Evolutionary conservation across 2,329 filamentous ascomycete genomes (phyloP), one percentile per base, ranked within the genome.

Genomic region (Colletotrichum godetiae): DNA sequence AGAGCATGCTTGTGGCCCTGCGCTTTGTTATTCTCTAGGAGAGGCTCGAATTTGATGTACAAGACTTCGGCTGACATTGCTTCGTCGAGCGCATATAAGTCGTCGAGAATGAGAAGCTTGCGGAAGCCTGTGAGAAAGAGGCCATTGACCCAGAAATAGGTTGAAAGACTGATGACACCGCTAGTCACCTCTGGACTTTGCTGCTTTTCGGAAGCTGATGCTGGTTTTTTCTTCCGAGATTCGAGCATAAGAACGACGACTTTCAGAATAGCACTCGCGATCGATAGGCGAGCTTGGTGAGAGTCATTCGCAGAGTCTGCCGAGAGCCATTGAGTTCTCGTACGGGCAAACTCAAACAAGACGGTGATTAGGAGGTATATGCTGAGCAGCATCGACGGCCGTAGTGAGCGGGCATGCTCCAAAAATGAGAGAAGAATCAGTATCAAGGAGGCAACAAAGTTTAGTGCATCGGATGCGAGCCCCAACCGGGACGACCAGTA

Each of bases 181-280:
- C 76, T 84, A 58, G 75, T 81, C 31, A 76, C 82, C 61, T 80
- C 85, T 5, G 77, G 84, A 49, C 85, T 86, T 72, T 85, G 83
- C 19, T 80, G 71, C n/a, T 80, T 64, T 60, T 35, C 33, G n/a
- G 35, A 19, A 12, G 52, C 24, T 24, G 33, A 55, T n/a, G 49
- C n/a, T 15, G 15, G 49, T 12, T 10, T 52, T n/a, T 80, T 80
- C 10, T 70, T 75, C 12, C 72, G 35, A 11, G 77, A 71, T 60
- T 80, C 78, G 8, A 78, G 57, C 1, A 77, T 19, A 12, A 79
- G 37, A 1, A 78, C 56, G 12, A 74, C 60, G 7, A 33, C 60
- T 67, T 79, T 79, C 12, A 78, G 15, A 12, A 68, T 63, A 13
- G 77, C 31, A 8, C 72, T 64, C 0, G 75, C 62, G 4, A 76